Evolutionary conservation across 768 basidiomycete species (phyloP).

Genomic region (Calocybe cyanea): DNA sequence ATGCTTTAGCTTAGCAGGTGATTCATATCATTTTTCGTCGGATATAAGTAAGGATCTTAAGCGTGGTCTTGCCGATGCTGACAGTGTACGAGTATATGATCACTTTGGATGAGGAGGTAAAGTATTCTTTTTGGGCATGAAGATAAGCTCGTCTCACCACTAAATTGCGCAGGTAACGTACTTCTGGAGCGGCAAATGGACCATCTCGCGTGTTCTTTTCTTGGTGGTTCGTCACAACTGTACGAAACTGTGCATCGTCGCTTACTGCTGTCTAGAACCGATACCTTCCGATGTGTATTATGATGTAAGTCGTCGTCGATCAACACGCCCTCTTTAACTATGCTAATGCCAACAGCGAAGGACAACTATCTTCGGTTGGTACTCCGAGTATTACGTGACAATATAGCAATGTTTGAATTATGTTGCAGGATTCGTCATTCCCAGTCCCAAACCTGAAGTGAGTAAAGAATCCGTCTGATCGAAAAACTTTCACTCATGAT

Average conservation of each 20-base stretch:
- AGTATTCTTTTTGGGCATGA: not conserved
- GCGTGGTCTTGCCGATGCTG: not conserved
- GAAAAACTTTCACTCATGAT: not conserved
- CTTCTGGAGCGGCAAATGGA: constrained; percentile 37
- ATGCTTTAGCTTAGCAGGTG: constrained; percentile 16
- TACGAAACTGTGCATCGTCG: not conserved
- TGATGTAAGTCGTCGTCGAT: constrained; percentile 14
- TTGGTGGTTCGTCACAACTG: constrained; percentile 25
- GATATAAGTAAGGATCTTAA: not conserved
- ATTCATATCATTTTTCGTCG: not conserved
- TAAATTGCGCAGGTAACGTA: constrained; percentile 26
- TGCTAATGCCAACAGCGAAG: constrained; percentile 7
- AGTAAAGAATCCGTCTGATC: constrained; percentile 4
- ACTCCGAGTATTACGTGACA: not conserved
- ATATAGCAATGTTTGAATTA: not conserved
- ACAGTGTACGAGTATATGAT: constrained; percentile 30
- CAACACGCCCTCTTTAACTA: not conserved
- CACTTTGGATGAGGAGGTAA: constrained; percentile 36
- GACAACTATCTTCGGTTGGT: constrained; percentile 19
- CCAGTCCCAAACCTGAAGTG: constrained; percentile 22
- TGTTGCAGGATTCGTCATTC: constrained; percentile 23
- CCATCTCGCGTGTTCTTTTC: constrained; percentile 32
- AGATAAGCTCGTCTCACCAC: not conserved
- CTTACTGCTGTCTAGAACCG: constrained; percentile 25
- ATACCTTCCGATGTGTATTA: constrained; percentile 24